Conservation (phyloP, 2,329 filamentous ascomycete genomes). For the Sporothrix curviconia region DNA sequence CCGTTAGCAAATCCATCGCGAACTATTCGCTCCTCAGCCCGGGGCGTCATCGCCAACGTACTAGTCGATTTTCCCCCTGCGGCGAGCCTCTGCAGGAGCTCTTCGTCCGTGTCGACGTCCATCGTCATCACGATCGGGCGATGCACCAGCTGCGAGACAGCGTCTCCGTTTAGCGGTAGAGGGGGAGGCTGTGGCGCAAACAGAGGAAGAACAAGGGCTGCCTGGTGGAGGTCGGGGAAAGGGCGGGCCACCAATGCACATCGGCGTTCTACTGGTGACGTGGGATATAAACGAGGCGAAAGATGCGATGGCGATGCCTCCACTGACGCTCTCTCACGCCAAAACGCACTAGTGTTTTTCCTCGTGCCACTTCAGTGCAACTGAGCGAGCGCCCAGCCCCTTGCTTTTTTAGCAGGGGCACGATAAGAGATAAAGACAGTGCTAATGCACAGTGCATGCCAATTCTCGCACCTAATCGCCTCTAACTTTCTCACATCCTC, state of each 20-base stretch:
- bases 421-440: conserved; percentile 11
- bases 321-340: background rate
- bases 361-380: too few species aligned
- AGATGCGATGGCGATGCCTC: background rate
- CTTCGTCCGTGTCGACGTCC: conserved; percentile 51
- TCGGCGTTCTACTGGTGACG: too few species aligned
- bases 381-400: too few species aligned
- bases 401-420: too few species aligned
- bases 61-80: conserved; percentile 50
- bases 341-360: too few species aligned
- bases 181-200: too few species aligned
- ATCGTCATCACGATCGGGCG: conserved; percentile 28
- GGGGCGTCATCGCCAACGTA: conserved; percentile 32
- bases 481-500: background rate
- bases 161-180: too few species aligned
- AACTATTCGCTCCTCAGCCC: background rate
- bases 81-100: conserved; percentile 42
- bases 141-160: too few species aligned
- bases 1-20: conserved; percentile 2
- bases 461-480: background rate
- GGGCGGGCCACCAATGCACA: background rate
- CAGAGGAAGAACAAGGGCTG: too few species aligned
- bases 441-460: background rate
- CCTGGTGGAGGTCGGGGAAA: too few species aligned
- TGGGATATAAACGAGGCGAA: too few species aligned